Evolutionary conservation across 2,329 filamentous ascomycete species (phyloP).

Genomic region (Dothideomycetes sp.): DNA sequence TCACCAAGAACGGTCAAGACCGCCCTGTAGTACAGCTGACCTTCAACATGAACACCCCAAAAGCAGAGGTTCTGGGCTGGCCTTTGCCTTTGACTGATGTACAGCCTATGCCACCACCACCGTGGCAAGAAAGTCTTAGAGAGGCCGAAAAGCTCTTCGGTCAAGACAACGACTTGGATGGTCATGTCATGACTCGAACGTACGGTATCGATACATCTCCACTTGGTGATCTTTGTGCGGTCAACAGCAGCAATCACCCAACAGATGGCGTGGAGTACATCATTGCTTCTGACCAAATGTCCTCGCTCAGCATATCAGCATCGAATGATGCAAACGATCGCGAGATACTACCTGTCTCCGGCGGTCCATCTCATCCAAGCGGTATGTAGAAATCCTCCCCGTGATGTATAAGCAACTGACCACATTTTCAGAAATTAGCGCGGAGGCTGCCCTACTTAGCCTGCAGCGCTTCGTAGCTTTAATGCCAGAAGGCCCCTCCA

Average conservation of each 20-base stretch:
- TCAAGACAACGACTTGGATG: conserved; percentile 37
- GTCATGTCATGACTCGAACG: conserved; percentile 36
- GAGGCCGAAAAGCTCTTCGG: conserved; percentile 33
- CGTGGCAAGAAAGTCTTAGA: conserved; percentile 30
- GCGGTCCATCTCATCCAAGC: conserved; percentile 7
- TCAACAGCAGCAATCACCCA: conserved; percentile 42
- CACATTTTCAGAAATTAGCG: conserved; percentile 12
- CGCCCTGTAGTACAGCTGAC: conserved; percentile 22
- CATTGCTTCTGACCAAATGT: conserved; percentile 32
- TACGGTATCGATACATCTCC: conserved; percentile 43
- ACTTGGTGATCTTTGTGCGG: conserved; percentile 35
- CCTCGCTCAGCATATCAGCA: conserved; percentile 13
- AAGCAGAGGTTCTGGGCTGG: conserved; percentile 20
- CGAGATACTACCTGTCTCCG: conserved; percentile 1
- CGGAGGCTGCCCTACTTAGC: conserved; percentile 23
- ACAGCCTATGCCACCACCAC: conserved; percentile 11
- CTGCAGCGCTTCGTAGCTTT: conserved; percentile 9
- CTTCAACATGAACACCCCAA: conserved; percentile 25
- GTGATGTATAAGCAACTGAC: neutral
- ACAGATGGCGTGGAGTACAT: conserved; percentile 47
- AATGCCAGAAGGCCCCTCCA: neutral
- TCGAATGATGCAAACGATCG: neutral
- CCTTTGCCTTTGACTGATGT: conserved; percentile 12
- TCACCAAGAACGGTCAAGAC: conserved; percentile 11
- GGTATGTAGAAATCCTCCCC: conserved; percentile 5